A percentile compares a stretch with the other conserved stretches of the same genome.
Conservation (phyloP, 2,329 filamentous ascomycete genomes). For the Lasiodiplodia theobromae region DNA sequence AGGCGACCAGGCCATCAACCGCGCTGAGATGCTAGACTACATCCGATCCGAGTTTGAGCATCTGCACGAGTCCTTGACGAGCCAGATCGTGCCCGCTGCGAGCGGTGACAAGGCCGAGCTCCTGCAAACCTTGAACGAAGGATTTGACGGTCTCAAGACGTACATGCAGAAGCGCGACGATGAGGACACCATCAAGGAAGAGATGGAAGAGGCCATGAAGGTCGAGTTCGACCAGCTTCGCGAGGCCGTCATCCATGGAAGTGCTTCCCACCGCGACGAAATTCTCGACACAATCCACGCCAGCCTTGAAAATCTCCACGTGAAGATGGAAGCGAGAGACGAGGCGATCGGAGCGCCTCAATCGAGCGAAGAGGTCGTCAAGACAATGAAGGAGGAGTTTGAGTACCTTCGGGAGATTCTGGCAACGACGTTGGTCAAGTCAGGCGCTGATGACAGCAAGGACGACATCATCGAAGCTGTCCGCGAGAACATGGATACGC, state of each 20-base stretch:
- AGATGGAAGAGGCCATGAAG: conserved; percentile 73
- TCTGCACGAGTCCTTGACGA: conserved; percentile 65
- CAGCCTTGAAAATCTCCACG: conserved; percentile 56
- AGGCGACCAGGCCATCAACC: conserved; percentile 50
- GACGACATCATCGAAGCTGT: conserved; percentile 76
- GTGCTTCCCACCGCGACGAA: conserved; percentile 65
- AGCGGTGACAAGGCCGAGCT: conserved; percentile 47
- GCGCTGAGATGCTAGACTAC: conserved; percentile 57
- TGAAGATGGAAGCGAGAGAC: conserved; percentile 49
- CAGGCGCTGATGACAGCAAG: conserved; percentile 57
- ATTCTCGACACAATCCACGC: conserved; percentile 66
- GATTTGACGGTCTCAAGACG: conserved; percentile 51
- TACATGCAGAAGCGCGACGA: conserved; percentile 47
- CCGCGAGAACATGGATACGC: conserved; percentile 54
- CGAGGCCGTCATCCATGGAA: conserved; percentile 72
- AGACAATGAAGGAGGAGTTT: conserved; percentile 65
- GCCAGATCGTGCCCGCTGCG: conserved; percentile 45
- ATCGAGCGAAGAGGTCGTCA: conserved; percentile 55
- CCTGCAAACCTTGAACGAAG: conserved; percentile 47
- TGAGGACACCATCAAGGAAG: conserved; percentile 50
- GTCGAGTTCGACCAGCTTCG: conserved; percentile 83
- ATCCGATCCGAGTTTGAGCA: conserved; percentile 66
- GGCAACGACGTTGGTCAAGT: conserved; percentile 58
- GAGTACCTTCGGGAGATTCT: conserved; percentile 66
- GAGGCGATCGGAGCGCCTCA: conserved; percentile 34